Evolutionary conservation across 108 stramenopile species (phyloP), one percentile per base, ranked within the genome.

Genomic region (Pseudonitzschia delicatissima): DNA sequence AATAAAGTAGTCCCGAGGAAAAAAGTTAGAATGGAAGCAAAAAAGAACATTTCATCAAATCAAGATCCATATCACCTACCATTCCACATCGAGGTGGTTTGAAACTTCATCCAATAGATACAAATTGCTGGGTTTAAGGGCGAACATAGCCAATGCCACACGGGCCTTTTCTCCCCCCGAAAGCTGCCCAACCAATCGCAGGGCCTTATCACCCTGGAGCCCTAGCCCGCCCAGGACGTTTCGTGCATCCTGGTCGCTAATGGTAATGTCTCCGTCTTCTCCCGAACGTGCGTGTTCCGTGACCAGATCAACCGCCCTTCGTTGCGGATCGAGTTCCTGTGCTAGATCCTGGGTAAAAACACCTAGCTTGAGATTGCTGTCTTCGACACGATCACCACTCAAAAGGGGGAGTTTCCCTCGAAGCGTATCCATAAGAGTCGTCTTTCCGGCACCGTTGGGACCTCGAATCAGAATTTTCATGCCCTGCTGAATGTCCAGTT

Each of bases 271-370:
- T 18, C 87, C 92, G 61, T 86, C 28, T 11, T 70, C 68, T 31
- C 84, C 89, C 53, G 73, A 77, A 9, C 90, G 67, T 17, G 87
- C 90, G 66, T 86, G 77, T n/a, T 69, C 78, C 9, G 85, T 86
- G 15, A 91, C 90, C 6, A 91, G 64, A 68, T 87, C 87, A 36
- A 91, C 83, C 15, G 90, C 90, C 12, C 85, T 81, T 20, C 78
- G 76, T 21, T 42, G 42, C 0, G 76, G 60, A 77, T 90, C 87
- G 15, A 93, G 74, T 65, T 95, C 91, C 68, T 96, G 94, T 2
- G 94, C 92, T 55, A 96, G 47, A 69, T 97, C 96, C 78, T 95
- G 94, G 9, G 92, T 91, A 45, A 92, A 90, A 27, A 78, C 71
- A 21, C 92, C 86, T 15, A 88, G 51, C 31, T 79, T 75, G 26